Conservation (phyloP, 2,329 filamentous ascomycete genomes). For the Podosphaera xanthii region DNA sequence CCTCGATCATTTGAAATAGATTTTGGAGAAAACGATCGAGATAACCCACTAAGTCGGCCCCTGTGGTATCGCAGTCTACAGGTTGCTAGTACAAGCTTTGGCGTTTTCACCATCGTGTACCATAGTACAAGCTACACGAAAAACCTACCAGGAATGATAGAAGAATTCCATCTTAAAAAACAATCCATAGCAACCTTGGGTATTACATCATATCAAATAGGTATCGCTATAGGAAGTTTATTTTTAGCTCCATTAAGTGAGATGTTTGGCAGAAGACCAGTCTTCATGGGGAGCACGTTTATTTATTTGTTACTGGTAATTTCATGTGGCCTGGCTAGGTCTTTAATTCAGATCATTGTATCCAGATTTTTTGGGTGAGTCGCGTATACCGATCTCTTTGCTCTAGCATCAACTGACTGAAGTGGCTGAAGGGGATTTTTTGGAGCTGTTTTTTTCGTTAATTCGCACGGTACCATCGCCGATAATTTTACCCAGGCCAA, state of each 20-base stretch:
- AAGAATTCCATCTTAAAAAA: constrained; percentile 35
- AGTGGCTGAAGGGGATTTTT: constrained; percentile 33
- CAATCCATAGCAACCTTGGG: constrained; percentile 47
- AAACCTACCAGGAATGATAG: constrained; percentile 42
- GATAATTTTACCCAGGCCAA: constrained; percentile 67
- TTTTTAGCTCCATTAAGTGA: constrained; percentile 54
- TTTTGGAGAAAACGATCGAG: constrained; percentile 38
- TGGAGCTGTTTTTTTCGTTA: constrained; percentile 60
- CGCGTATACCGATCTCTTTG: neutral
- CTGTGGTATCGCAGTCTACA: constrained; percentile 21
- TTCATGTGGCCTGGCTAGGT: constrained; percentile 46
- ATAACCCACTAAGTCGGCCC: constrained; percentile 48
- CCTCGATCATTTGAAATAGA: constrained; percentile 48
- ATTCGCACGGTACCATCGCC: constrained; percentile 60
- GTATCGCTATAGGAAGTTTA: constrained; percentile 48
- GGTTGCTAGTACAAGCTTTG: constrained; percentile 18
- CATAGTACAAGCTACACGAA: constrained; percentile 65
- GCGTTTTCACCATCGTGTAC: constrained; percentile 27
- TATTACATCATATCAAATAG: constrained; percentile 56
- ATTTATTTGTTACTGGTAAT: constrained; percentile 47
- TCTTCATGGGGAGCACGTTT: constrained; percentile 43
- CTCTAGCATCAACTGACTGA: constrained; percentile 2
- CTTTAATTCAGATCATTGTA: constrained; percentile 44
- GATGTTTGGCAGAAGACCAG: constrained; percentile 41
- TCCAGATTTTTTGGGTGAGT: constrained; percentile 47